A percentile compares a stretch with the other conserved stretches of the same genome.
phyloP scores from a whole-genome alignment of 768 basidiomycete genomes.

The Xerocomus potaroensis region DNA sequence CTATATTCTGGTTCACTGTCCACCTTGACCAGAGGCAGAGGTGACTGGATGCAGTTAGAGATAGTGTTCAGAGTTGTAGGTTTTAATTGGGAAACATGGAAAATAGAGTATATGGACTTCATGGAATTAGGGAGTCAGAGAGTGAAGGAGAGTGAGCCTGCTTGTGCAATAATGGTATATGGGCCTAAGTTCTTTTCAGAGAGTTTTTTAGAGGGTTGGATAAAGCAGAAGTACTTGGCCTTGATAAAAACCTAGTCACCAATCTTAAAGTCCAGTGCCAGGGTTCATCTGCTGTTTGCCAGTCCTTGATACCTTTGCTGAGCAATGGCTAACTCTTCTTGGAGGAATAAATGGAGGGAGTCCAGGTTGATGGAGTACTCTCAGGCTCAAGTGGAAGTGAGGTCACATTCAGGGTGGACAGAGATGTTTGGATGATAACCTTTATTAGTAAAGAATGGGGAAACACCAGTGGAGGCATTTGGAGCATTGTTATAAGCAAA shows the following conservation, averaged over 20 bases:
- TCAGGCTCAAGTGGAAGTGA: too few relatives aligned
- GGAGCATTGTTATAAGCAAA: neutral
- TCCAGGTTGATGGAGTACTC: too few relatives aligned
- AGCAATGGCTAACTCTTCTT: neutral
- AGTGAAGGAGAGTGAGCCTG: too few relatives aligned
- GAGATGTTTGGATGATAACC: too few relatives aligned
- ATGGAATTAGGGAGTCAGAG: neutral
- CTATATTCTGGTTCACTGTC: too few relatives aligned
- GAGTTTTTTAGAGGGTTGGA: neutral
- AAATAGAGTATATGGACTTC: neutral
- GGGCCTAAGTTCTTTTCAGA: too few relatives aligned
- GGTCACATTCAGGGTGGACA: too few relatives aligned
- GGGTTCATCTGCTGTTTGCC: neutral
- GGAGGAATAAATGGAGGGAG: neutral
- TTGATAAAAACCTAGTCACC: neutral
- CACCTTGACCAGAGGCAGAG: too few relatives aligned
- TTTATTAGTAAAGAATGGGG: neutral
- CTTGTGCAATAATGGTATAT: too few relatives aligned
- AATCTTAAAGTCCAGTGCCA: neutral
- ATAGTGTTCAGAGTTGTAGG: too few relatives aligned
- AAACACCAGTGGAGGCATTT: neutral
- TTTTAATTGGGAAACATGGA: neutral
- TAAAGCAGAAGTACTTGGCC: neutral
- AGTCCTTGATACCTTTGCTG: constrained; percentile 1
- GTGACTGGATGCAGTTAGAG: too few relatives aligned